Conservation (phyloP, 2,329 filamentous ascomycete genomes). For the Nemania sp. region DNA sequence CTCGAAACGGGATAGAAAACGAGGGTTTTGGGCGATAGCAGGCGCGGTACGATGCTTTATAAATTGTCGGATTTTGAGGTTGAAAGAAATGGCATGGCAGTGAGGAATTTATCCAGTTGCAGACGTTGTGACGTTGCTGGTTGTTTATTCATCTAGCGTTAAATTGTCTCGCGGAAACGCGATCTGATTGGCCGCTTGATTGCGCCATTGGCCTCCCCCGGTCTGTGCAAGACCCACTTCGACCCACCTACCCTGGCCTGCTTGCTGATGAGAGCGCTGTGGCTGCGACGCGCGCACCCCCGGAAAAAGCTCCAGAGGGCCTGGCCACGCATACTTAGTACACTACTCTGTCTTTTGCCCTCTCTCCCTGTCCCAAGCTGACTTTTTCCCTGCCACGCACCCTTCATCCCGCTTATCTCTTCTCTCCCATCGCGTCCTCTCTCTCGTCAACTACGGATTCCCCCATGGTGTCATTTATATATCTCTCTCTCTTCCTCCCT, state of each 20-base stretch:
- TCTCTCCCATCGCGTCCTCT: slow-evolving; percentile 4
- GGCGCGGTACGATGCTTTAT: slow-evolving; percentile 14
- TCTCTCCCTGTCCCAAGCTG: slow-evolving; percentile 18
- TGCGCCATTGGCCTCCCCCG: slow-evolving; percentile 31
- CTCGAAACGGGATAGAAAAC: slow-evolving; percentile 7
- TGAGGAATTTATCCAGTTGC: slow-evolving; percentile 32
- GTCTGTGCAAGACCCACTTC: slow-evolving; percentile 33
- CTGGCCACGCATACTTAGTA: slow-evolving; percentile 17
- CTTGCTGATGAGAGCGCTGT: slow-evolving; percentile 13
- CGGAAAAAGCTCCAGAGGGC: slow-evolving; percentile 19
- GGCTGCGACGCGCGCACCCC: slow-evolving; percentile 30
- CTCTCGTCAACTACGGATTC: background rate
- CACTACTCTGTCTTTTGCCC: slow-evolving; percentile 20
- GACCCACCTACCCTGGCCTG: slow-evolving; percentile 18
- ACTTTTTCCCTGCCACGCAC: background rate
- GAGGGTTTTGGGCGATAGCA: slow-evolving; percentile 8
- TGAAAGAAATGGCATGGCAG: slow-evolving; percentile 35
- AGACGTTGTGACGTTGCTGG: slow-evolving; percentile 38
- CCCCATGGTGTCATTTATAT: background rate
- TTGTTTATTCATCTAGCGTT: slow-evolving; percentile 31
- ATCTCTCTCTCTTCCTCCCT: background rate
- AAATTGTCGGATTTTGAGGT: slow-evolving; percentile 33
- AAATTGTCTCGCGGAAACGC: background rate
- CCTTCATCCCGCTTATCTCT: slow-evolving; percentile 2
- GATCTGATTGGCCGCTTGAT: slow-evolving; percentile 35